Evolutionary conservation across 2,329 filamentous ascomycete genomes (phyloP).

Genomic region (Pezicula carpinea): DNA sequence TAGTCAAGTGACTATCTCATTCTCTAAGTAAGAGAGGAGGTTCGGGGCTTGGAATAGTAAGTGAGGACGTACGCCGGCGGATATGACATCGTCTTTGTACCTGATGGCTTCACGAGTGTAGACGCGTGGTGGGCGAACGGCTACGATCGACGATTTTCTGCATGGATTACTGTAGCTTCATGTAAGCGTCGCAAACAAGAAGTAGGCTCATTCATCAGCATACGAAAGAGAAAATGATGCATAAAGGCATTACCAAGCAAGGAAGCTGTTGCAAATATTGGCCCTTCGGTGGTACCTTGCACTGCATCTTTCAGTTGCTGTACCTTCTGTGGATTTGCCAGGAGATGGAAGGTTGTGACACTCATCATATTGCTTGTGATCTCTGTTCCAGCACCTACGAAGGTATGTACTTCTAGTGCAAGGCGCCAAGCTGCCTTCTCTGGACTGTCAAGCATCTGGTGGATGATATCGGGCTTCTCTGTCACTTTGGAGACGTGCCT

Average conservation of each 20-base stretch:
- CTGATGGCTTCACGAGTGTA: constrained; percentile 9
- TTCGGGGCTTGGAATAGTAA: too few species aligned
- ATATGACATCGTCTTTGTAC: constrained; percentile 8
- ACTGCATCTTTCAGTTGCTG: constrained; percentile 16
- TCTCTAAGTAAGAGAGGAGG: too few species aligned
- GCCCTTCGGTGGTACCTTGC: constrained; percentile 6
- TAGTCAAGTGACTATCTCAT: too few species aligned
- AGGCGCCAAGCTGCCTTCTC: constrained; percentile 14
- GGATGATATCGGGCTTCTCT: constrained; percentile 7
- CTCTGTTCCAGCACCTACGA: constrained; percentile 24
- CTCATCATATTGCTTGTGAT: constrained; percentile 19
- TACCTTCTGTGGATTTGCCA: constrained; percentile 12
- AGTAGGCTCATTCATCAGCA: neutral
- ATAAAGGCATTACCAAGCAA: constrained; percentile 8
- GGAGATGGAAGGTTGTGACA: constrained; percentile 15
- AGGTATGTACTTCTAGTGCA: constrained; percentile 16
- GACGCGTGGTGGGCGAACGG: constrained; percentile 10
- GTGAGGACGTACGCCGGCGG: constrained; percentile 5
- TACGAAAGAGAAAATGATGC: neutral
- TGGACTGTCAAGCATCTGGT: constrained; percentile 11
- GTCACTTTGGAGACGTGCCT: neutral
- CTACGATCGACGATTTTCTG: constrained; percentile 3
- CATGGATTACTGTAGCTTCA: neutral
- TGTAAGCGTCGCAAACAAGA: neutral
- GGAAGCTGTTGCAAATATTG: constrained; percentile 18